Evolutionary conservation across 768 basidiomycete genomes (phyloP).

Genomic region (Kwoniella sp.): DNA sequence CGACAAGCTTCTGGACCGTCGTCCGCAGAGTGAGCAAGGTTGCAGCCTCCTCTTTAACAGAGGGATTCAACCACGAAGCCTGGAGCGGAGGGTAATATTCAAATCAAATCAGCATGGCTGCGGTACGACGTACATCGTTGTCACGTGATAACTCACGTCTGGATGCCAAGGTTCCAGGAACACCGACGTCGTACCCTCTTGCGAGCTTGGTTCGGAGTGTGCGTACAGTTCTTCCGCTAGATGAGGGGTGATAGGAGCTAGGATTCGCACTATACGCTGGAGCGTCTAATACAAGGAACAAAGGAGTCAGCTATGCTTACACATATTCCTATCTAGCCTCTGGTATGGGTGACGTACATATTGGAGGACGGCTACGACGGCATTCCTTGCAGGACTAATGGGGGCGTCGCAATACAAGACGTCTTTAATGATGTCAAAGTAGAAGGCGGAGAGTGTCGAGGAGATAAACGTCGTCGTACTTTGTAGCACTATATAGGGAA

Average conservation of each 20-base stretch:
- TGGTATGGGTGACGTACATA: constrained; percentile 60
- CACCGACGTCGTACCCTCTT: constrained; percentile 60
- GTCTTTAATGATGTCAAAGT: constrained; percentile 91
- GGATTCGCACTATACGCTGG: constrained; percentile 66
- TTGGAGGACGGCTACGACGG: constrained; percentile 70
- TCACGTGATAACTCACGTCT: constrained; percentile 61
- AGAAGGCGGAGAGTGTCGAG: constrained; percentile 80
- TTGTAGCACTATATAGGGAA: constrained; percentile 65
- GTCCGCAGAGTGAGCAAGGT: constrained; percentile 65
- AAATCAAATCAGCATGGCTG: constrained; percentile 1
- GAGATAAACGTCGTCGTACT: constrained; percentile 77
- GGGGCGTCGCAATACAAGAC: constrained; percentile 72
- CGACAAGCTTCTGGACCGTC: constrained; percentile 68
- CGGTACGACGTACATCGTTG: too few relatives aligned
- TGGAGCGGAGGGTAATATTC: too few relatives aligned
- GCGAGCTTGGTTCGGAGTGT: constrained; percentile 37
- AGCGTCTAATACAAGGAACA: constrained; percentile 61
- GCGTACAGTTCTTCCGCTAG: constrained; percentile 82
- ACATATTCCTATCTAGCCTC: too few relatives aligned
- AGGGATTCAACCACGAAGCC: constrained; percentile 68
- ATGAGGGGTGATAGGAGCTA: constrained; percentile 86
- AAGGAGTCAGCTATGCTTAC: neutral
- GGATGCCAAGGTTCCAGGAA: constrained; percentile 72
- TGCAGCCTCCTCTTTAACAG: constrained; percentile 67
- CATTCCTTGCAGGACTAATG: constrained; percentile 63